Base-by-base conservation (phyloP, 2,329 filamentous ascomycete genomes). In the Alternaria dauci region DNA sequence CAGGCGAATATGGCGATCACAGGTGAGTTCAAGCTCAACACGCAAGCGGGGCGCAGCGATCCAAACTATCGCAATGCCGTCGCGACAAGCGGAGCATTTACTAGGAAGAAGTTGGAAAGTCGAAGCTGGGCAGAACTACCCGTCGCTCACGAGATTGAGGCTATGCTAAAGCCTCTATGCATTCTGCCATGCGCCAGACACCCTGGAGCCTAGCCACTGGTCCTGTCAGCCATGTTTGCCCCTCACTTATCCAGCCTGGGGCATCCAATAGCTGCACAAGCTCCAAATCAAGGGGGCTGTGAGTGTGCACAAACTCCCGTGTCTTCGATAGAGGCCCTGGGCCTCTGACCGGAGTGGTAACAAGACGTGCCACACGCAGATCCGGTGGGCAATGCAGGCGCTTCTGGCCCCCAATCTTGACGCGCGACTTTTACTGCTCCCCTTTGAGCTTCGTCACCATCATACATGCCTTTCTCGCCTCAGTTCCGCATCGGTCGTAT, bases 101-200 rank as follows among this genome's bases (percentile, higher is more conserved):
- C 55, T 55, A 57, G 59, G 66, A 58, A 52, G 63, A 70, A 25
- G 68, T 61, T 63, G 52, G 55, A 65, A 12, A 34, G 64, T 56
- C 66, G 61, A 66, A 63, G 54, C 55, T 59, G 56, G 61, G 62
- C 44, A 50, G 52, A 61, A 43, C 61, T 23, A 46, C 23, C 60
- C 41, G 30, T 42, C 55, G 46, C 41, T 60, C 41, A 48, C 55
- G 57, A 34, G 38, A 58, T 53, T 64, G 67, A 72, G 72, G 72
- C 72, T 74, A 67, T 73, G 72, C 72, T 61, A 44, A 59, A 62
- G 63, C 62, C 34, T 62, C 58, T 51, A 25, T 50, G 34, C 36
- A 28, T 47, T 30, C 34, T 51, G 36, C 46, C 25, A 56, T 56
- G 56, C 66, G 38, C 58, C 55, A 43, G 47, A 53, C 53, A 44